Conservation (phyloP, 768 basidiomycete species). For the Mycena epipterygia region DNA sequence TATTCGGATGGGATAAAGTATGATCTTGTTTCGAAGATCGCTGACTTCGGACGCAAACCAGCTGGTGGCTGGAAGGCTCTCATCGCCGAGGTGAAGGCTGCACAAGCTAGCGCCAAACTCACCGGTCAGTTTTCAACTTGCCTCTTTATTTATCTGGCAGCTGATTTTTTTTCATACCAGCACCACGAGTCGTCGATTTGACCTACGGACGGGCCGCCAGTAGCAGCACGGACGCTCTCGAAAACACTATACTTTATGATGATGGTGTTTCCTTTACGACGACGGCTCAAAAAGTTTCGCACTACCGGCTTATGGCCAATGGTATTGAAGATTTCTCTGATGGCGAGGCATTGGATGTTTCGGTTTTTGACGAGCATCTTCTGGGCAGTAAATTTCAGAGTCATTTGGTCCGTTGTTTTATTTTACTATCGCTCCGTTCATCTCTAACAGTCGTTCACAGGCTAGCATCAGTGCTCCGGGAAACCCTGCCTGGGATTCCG, state of each 20-base stretch:
- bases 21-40: neutral
- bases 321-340: neutral
- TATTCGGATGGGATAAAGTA: neutral
- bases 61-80: neutral
- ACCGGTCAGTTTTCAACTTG: neutral
- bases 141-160: too few species aligned
- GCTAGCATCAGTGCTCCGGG: neutral
- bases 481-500: neutral
- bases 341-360: neutral
- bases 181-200: neutral
- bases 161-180: too few species aligned
- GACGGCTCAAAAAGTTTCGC: neutral
- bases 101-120: neutral
- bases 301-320: neutral
- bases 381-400: neutral
- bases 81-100: neutral
- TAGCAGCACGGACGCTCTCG: neutral
- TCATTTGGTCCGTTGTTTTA: neutral
- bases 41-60: neutral
- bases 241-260: neutral
- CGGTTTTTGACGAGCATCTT: neutral
- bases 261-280: neutral
- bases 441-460: neutral
- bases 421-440: neutral
- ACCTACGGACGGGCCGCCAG: neutral